These are phyloP conservation scores for Malassezia obtusa DNA, from an alignment of 1,284 basidiomycete genomes.

Conservation along the genomic window DNA sequence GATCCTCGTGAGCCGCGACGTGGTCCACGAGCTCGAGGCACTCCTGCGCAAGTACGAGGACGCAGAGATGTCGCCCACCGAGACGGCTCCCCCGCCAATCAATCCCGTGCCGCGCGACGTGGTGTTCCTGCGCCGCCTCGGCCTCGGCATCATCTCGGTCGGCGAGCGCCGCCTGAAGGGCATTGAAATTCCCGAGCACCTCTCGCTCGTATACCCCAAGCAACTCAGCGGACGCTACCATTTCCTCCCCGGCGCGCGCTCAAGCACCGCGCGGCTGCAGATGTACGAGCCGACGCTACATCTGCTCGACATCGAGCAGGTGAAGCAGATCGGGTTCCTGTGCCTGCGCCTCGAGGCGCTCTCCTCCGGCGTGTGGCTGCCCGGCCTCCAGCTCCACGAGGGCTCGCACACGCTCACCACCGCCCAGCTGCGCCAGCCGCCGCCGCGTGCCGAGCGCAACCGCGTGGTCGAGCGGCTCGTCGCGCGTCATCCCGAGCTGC, in stretches of 20 bases:
- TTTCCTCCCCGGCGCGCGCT: conserved; percentile 48
- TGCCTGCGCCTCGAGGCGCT: conserved; percentile 76
- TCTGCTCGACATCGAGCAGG: conserved; percentile 64
- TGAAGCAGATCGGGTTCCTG: conserved; percentile 65
- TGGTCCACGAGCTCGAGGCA: conserved; percentile 50
- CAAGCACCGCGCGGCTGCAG: conserved; percentile 50
- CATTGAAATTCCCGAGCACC: conserved; percentile 64
- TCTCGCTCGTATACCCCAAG: conserved; percentile 74
- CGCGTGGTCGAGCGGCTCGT: conserved; percentile 29
- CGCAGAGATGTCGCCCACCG: not conserved
- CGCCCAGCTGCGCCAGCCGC: not conserved
- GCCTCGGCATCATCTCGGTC: conserved; percentile 63
- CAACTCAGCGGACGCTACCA: conserved; percentile 63
- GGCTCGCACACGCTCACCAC: not conserved
- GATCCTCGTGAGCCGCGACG: conserved; percentile 83
- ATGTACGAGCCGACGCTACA: conserved; percentile 51
- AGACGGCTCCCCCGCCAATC: not conserved
- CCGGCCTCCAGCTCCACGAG: conserved; percentile 13
- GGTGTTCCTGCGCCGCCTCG: conserved; percentile 65
- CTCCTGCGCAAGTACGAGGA: conserved; percentile 28
- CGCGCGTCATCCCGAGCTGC: conserved; percentile 32
- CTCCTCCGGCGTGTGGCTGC: conserved; percentile 58
- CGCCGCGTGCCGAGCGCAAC: conserved; percentile 16
- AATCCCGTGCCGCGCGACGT: conserved; percentile 51
- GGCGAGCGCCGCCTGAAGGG: conserved; percentile 92